Evolutionary conservation across 495 filamentous ascomycete genomes (phyloP).

Genomic region (Endocarpon pusillum): DNA sequence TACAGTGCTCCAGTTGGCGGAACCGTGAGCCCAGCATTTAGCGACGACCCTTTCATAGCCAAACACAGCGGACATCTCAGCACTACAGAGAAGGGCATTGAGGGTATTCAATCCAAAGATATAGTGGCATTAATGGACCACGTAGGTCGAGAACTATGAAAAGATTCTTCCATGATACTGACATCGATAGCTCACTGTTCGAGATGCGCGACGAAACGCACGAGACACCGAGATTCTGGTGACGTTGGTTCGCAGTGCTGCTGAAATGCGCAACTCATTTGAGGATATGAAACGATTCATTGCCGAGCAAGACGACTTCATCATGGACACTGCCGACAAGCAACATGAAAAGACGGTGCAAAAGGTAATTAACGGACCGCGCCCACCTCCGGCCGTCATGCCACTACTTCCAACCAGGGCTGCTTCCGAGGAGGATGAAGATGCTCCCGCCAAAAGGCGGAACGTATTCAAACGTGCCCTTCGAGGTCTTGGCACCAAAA

Average conservation of each 20-base stretch:
- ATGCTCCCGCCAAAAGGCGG: slow-evolving; percentile 60
- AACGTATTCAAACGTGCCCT: slow-evolving; percentile 85
- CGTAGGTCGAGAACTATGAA: slow-evolving; percentile 41
- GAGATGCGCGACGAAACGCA: slow-evolving; percentile 91
- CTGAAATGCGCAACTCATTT: slow-evolving; percentile 94
- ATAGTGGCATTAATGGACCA: slow-evolving; percentile 97
- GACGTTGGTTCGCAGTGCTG: slow-evolving; percentile 80
- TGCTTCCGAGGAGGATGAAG: slow-evolving; percentile 52
- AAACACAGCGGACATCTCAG: slow-evolving; percentile 73
- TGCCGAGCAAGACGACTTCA: slow-evolving; percentile 64
- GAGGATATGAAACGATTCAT: slow-evolving; percentile 92
- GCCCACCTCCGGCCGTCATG: slow-evolving; percentile 55
- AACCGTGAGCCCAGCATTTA: slow-evolving; percentile 41
- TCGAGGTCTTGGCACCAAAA: slow-evolving; percentile 72
- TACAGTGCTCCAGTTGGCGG: slow-evolving; percentile 37
- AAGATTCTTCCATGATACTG: background rate
- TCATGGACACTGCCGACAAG: slow-evolving; percentile 68
- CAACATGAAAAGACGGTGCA: slow-evolving; percentile 76
- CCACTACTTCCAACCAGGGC: slow-evolving; percentile 34
- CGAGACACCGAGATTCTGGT: slow-evolving; percentile 93
- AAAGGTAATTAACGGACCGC: slow-evolving; percentile 69
- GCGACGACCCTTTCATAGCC: slow-evolving; percentile 38
- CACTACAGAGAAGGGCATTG: slow-evolving; percentile 73
- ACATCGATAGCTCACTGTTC: slow-evolving; percentile 58
- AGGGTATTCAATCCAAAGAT: slow-evolving; percentile 89